Evolutionary conservation across 768 basidiomycete genomes (phyloP), one percentile per base, ranked within the genome.

Genomic region (Lentinula edodes): DNA sequence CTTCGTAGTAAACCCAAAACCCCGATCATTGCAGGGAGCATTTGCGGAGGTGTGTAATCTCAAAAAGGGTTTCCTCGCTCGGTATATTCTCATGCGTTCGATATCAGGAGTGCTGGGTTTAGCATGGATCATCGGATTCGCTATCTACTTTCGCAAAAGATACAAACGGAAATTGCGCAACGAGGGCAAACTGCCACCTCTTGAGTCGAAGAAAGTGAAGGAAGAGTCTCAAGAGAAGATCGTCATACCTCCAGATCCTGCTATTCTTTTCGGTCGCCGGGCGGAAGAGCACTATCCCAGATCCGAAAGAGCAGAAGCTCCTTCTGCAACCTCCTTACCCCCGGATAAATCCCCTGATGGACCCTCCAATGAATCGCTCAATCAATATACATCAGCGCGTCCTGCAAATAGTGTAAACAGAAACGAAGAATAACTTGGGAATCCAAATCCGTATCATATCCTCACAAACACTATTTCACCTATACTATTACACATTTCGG

Each of bases 191-290:
- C 72, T 75, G 3, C 68, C 76, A 60, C 77, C 79, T 16, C 68
- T 39, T 74, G 58, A 69, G 67, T 57, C 79, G 77, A 66, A 73
- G 74, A 60, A 65, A 75, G 58, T 70, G 73, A 53, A 69, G 72
- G 36, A 39, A 10, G 20, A 46, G 51, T 71, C 75, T 16, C 73
- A 76, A 57, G 79, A 82, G 65, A 78, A 73, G 52, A 73, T 84
- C 59, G 75, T 87, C 55, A 83, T 87, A 18, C 86, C 86, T 18
- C 86, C 85, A 0, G 86, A 88, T 70, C 86, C 87, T n/a, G 86
- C 86, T 43, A 76, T 87, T 35, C 69, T 87, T n/a, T 72, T 82
- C 48, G 83, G 83, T 18, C 74, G 74, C 20, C 65, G 70, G 60
- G 78, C 82, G 2, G 82, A 83, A 12, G 73, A 78, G 61, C 58